These are phyloP conservation scores for Mikania micrantha DNA, from an alignment of 129 eudicot species.

Conservation along the genomic window DNA sequence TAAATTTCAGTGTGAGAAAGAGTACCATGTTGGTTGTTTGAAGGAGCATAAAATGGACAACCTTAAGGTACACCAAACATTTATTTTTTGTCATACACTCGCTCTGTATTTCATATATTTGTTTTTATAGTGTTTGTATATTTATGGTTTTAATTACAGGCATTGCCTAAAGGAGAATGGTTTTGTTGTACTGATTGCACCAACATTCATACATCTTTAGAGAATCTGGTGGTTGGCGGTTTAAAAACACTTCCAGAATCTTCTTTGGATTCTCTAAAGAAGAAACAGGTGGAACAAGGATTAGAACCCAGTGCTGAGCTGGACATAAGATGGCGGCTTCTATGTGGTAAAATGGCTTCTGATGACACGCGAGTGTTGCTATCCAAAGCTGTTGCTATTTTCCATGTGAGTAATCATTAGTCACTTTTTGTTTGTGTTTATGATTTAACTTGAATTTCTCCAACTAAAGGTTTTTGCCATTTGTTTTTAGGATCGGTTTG, in stretches of 20 bases:
- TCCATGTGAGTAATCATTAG: conserved; percentile 60
- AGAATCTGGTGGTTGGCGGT: conserved; percentile 44
- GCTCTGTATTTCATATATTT: neutral
- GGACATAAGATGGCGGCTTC: conserved; percentile 78
- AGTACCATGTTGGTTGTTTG: conserved; percentile 86
- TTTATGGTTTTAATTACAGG: conserved; percentile 35
- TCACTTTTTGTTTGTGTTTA: neutral
- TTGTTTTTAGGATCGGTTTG: conserved; percentile 58
- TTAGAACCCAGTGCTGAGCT: conserved; percentile 30
- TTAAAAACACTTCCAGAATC: conserved; percentile 52
- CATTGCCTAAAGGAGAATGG: conserved; percentile 71
- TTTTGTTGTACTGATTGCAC: conserved; percentile 62
- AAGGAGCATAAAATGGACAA: conserved; percentile 59
- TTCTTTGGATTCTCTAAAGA: conserved; percentile 35
- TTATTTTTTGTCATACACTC: neutral
- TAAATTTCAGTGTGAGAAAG: conserved; percentile 70
- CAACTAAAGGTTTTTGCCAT: neutral
- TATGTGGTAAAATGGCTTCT: conserved; percentile 56
- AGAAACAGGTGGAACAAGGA: conserved; percentile 43
- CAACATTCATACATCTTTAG: conserved; percentile 40
- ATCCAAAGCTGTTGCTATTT: conserved; percentile 73
- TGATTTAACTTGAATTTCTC: neutral
- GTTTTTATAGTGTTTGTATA: neutral
- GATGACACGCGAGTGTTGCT: conserved; percentile 56
- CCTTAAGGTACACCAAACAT: conserved; percentile 37